Evolutionary conservation across 78 protist genomes (phyloP), one percentile per base, ranked within the genome.

Genomic region (Planoprotostelium fungivorum): DNA sequence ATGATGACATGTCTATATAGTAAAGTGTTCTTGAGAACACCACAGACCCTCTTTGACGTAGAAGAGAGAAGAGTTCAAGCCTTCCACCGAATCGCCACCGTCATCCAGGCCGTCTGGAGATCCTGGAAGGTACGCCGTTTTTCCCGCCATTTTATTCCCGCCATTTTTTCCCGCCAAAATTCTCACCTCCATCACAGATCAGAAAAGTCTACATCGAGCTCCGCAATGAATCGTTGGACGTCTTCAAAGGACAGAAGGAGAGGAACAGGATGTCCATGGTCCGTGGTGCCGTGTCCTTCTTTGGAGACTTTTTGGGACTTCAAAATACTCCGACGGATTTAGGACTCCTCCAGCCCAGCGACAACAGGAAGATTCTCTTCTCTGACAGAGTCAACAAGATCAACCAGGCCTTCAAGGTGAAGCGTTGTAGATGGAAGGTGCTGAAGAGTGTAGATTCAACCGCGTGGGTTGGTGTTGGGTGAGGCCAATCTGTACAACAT

Each of bases 21-120:
- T 1, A 92, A 92, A 83, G 89, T 92, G 23, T 92, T 92, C 87
- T 87, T 92, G 28, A 39, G 94, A 36, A 92, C 86, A 39, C 94
- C 94, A 51, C 94, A 92, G 39, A 91, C 94, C 35, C 88, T 92
- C 9, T 86, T 86, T 5, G 25, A 16, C 10, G n/a, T 92, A 83
- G 94, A 92, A 35, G 94, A 92, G 0, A 88, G 51, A 29, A 84
- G 94, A 34, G 38, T 38, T 36, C 29, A 38, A 5, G 23, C 90
- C 31, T 25, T 92, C 0, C 36, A 92, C 9, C 83, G 87, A 16
- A 37, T 92, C 0, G 94, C 88, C 16, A 92, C 94, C 5, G 35
- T 36, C 83, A 35, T 92, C 10, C 91, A 87, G 23, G 34, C 94
- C 0, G 63, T 84, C 34, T 92, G 94, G 94, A 83, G 87, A 35